A percentile compares a stretch with the other conserved stretches of the same genome.
Conservation (phyloP, 2,329 filamentous ascomycete species). For the Taxawa tesnikishii region DNA sequence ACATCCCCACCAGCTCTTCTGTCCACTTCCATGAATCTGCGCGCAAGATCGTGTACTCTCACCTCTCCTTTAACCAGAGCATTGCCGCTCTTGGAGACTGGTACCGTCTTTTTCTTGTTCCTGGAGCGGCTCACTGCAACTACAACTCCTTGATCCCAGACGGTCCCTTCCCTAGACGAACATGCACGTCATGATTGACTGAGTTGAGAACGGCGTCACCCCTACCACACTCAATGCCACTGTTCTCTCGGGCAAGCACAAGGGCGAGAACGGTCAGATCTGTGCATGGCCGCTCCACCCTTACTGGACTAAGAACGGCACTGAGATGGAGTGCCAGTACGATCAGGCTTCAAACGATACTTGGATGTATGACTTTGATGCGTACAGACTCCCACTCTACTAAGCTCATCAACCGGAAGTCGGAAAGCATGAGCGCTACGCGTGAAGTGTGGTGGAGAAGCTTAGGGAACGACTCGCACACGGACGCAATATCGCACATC, state of each 20-base stretch:
- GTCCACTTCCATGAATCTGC: constrained; percentile 44
- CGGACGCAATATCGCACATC: too few species aligned
- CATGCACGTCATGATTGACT: constrained; percentile 36
- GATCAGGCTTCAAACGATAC: constrained; percentile 18
- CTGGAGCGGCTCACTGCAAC: constrained; percentile 39
- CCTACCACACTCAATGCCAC: constrained; percentile 34
- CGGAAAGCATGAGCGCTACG: background rate
- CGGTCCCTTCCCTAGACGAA: constrained; percentile 31
- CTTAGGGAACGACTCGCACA: too few species aligned
- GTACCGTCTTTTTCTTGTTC: constrained; percentile 41
- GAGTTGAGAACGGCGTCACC: constrained; percentile 38
- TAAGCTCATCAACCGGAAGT: too few species aligned
- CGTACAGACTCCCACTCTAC: constrained; percentile 11
- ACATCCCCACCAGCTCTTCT: constrained; percentile 39
- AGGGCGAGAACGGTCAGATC: constrained; percentile 25
- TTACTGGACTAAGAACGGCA: constrained; percentile 24
- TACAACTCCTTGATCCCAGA: constrained; percentile 23
- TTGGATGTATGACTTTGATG: constrained; percentile 10
- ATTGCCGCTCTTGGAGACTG: constrained; percentile 32
- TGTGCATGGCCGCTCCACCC: constrained; percentile 32
- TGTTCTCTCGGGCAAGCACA: constrained; percentile 14
- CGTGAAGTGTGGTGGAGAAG: too few species aligned
- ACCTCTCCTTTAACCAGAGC: constrained; percentile 23
- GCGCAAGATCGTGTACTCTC: constrained; percentile 34
- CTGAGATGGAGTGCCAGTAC: constrained; percentile 21